Evolutionary conservation across 805 yeast species (phyloP), one percentile per base, ranked within the genome.

Genomic region (Hanseniaspora meyeri): DNA sequence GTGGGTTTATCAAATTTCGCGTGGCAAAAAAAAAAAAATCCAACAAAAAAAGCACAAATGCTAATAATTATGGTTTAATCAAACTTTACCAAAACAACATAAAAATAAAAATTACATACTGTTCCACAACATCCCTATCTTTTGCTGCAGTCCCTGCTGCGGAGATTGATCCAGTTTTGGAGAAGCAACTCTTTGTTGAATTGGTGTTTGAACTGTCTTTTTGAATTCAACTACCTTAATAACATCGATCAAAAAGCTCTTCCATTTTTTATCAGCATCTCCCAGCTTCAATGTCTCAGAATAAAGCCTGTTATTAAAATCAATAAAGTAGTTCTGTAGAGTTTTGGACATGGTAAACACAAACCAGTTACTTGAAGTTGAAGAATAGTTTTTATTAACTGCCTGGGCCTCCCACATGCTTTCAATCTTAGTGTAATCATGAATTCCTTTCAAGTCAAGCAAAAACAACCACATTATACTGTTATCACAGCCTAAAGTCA

Each of bases 401-500:
- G 66, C 66, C 29, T 63, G 60, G 20, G 60, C 54, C 49, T 65
- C 63, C 72, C 72, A 68, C 7, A 58, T n/a, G 5, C 57, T 57
- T 12, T 66, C 49, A 51, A 68, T 14, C 64, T 56, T 34, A 3
- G 17, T 11, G 6, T 20, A 11, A 20, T 45, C 45, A 8, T 7
- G 10, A 2, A 57, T 45, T 24, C 71, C 70, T 40, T 66, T 68
- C 34, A 68, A 39, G 1, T 65, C 50, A 10, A 68, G 57, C 5
- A 63, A 57, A 43, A 60, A 66, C 4, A 69, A 64, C 72, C 72
- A 68, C 1, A 67, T 64, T 6, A 61, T 42, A n/a, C 65, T 53
- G 47, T 64, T 66, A 12, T 55, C 57, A 55, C 65, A 64, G 19
- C 60, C 59, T 11, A 55, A 54, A 3, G 70, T 63, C 12, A 64